Base-by-base conservation (phyloP, 1,139 yeast genomes). In the Candida frijolesensis region DNA sequence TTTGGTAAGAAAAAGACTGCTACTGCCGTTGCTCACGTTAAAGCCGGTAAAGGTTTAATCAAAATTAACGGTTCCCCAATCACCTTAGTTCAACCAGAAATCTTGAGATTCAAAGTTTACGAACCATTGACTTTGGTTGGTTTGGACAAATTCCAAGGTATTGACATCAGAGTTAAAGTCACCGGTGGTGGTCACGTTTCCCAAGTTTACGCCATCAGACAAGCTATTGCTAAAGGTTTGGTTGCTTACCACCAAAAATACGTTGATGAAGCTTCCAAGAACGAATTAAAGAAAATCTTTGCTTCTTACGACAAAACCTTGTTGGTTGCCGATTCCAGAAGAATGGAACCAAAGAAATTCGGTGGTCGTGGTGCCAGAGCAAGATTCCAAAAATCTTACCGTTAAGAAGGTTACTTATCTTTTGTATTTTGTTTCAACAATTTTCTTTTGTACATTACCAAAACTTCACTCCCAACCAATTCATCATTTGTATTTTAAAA, bases 341-440 rank as follows among this genome's bases (percentile, higher is more conserved):
- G 96, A 87, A 87, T 92, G 87, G 99, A 94, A 85, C 99, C 99
- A 87, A 94, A 94, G 97, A 94, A 94, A 86, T 94, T 92, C 84
- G 99, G 99, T 86, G 99, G 99, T 87, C 96, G 96, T 82, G 99
- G 99, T 90, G 99, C 99, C 83, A 94, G 99, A 85, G 95, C 99
- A 77, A 92, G 98, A 85, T 94, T 89, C 97, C 99, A 94, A 87
- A 94, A 94, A 82, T 94, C 99, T 80, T 94, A 94, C 96, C 99
- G 99, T 91, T 94, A 92, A 85, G 50, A 47, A 46, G 44, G 46
- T 51, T 45, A 12, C 6, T 35, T 48, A 47, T 34, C 46, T 43
- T 18, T 27, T 44, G 40, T 49, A 48, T 47, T 40, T 42, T 44
- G 37, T 39, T 43, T 45, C 50, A 51, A 37, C 46, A 19, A 42